Conservation (phyloP, 108 stramenopile species). For the Nitzschia sp. region DNA sequence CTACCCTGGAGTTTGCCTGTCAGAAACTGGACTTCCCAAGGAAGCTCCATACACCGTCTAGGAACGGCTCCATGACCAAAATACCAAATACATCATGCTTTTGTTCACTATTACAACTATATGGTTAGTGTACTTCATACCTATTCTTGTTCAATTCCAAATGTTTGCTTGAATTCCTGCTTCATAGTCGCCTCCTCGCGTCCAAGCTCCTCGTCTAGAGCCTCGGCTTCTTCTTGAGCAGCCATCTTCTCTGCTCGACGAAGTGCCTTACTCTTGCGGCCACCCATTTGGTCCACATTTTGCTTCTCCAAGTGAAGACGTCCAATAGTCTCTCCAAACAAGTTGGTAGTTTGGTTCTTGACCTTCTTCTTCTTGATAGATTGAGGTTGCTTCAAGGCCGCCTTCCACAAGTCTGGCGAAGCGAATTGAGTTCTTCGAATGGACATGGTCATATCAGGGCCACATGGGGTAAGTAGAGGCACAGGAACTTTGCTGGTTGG, state of each 20-base stretch:
- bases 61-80: neutral
- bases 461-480: conserved; percentile 86
- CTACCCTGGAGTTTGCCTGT: conserved; percentile 59
- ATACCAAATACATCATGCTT: conserved; percentile 1
- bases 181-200: conserved; percentile 66
- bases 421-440: conserved; percentile 92
- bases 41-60: conserved; percentile 60
- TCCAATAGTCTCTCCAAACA: conserved; percentile 95
- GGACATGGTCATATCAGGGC: conserved; percentile 90
- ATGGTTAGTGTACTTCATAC: conserved; percentile 5
- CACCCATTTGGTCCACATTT: conserved; percentile 83
- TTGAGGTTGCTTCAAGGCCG: conserved; percentile 75
- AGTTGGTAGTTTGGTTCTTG: conserved; percentile 93
- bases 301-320: conserved; percentile 95
- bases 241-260: conserved; percentile 76
- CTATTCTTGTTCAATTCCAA: conserved; percentile 61
- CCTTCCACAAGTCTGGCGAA: conserved; percentile 90
- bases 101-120: neutral
- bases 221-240: conserved; percentile 67
- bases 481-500: conserved; percentile 71
- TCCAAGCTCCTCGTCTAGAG: conserved; percentile 72
- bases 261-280: conserved; percentile 85
- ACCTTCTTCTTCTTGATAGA: conserved; percentile 68
- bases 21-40: conserved; percentile 67
- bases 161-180: conserved; percentile 71